Conservation (phyloP, 2,329 filamentous ascomycete genomes). For the Claviceps sorghi region DNA sequence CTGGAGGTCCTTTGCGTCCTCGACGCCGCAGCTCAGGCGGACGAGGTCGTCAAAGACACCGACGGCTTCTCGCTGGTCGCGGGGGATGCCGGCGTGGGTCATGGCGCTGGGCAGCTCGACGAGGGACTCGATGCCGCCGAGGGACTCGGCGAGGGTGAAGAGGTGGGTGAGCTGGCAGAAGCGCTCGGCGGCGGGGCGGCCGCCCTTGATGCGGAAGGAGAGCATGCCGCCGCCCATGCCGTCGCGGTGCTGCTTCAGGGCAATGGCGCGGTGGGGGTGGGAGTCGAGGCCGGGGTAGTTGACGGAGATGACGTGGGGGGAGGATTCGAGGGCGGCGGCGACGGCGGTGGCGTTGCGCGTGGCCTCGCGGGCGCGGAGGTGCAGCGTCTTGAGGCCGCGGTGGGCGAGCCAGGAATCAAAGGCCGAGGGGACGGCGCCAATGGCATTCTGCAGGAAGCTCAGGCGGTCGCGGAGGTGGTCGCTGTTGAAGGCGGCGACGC, state of each 20-base stretch:
- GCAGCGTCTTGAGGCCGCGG: conserved; percentile 89
- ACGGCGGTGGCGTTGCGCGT: conserved; percentile 67
- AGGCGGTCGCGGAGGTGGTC: conserved; percentile 63
- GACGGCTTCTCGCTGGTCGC: conserved; percentile 76
- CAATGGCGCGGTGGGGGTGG: conserved; percentile 74
- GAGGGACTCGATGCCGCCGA: conserved; percentile 85
- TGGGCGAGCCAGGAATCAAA: conserved; percentile 99
- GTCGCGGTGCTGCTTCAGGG: conserved; percentile 79
- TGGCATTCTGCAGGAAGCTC: conserved; percentile 89
- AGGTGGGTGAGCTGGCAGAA: conserved; percentile 86
- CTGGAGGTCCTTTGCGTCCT: conserved; percentile 74
- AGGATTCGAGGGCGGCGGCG: conserved; percentile 61
- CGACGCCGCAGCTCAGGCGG: conserved; percentile 82
- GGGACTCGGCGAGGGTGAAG: conserved; percentile 83
- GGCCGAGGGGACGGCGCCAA: conserved; percentile 82
- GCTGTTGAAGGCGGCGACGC: conserved; percentile 87
- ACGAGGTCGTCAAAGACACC: conserved; percentile 94
- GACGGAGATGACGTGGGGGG: conserved; percentile 70
- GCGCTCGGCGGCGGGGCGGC: conserved; percentile 68
- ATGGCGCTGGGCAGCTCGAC: conserved; percentile 88
- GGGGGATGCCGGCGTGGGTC: conserved; percentile 93
- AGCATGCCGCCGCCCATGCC: conserved; percentile 96
- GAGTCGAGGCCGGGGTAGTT: conserved; percentile 90
- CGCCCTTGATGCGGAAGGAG: conserved; percentile 84
- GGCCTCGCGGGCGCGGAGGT: conserved; percentile 79